Evolutionary conservation across 352 stramenopile genomes (phyloP), one percentile per base, ranked within the genome.

Genomic region (Phytophthora cactorum): DNA sequence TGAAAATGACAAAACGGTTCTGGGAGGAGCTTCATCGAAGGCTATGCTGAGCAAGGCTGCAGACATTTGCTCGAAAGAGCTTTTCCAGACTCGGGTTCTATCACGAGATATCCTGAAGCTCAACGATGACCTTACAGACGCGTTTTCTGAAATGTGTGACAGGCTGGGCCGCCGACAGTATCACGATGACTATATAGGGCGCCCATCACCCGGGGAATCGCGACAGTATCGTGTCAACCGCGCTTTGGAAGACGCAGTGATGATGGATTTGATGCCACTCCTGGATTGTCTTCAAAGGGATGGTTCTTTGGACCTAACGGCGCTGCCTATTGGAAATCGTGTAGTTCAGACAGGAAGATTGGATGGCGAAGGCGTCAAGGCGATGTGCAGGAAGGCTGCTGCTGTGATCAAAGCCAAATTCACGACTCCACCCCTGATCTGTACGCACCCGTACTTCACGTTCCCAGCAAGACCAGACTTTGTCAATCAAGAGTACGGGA

Each of bases 51-150:
- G 9, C 1, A 52, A 59, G 5, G 67, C 77, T 0, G 54, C 76
- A 0, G 39, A 70, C n/a, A 51, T 80, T 32, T 75, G 49, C 22
- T 61, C 44, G 2, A 49, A 53, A 2, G 73, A 84, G 32, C 31
- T 79, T 2, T 66, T 72, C 17, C 32, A 70, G 22, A 68, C 70
- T 6, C 76, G 66, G 14, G 63, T 81, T 2, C 46, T 81, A 8
- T 81, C 76, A 9, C 60, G 70, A 1, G 73, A 79, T 14, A 57
- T 79, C 29, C 50, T 81, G 10, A 72, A 61, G 10, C 39, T 81
- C n/a, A 71, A 66, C 11, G 67, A 79, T 28, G 76, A 79, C 17
- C 34, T 80, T 14, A 65, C 68, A 0, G 68, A 74, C 17, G 49
- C 68, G 8, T 78, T 80, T 27, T 66, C 70, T 2, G 14, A 56